phyloP scores from a whole-genome alignment of 2,329 filamentous ascomycete genomes.

The Colletotrichum falcatum region DNA sequence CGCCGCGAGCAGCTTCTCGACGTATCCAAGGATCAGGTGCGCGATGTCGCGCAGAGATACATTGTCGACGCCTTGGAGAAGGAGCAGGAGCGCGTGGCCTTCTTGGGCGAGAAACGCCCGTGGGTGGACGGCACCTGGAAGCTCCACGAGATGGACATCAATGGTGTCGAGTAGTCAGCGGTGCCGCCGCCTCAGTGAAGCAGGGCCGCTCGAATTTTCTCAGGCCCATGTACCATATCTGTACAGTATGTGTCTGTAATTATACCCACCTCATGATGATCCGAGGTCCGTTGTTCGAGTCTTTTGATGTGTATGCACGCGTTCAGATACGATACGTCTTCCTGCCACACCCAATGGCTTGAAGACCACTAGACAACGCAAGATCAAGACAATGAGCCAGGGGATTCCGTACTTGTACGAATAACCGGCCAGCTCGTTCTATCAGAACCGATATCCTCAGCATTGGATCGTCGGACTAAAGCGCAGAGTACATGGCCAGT shows the following conservation, averaged over 20 bases:
- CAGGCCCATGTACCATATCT: constrained; percentile 25
- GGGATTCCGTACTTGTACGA: constrained; percentile 18
- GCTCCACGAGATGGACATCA: constrained; percentile 79
- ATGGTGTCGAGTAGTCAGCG: constrained; percentile 52
- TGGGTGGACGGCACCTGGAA: constrained; percentile 83
- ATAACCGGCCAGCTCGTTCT: constrained; percentile 62
- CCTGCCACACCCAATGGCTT: constrained; percentile 64
- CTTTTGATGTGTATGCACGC: constrained; percentile 50
- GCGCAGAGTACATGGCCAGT: constrained; percentile 67
- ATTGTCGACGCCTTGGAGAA: constrained; percentile 75
- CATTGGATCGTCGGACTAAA: constrained; percentile 73
- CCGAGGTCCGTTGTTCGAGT: neutral
- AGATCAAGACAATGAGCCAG: constrained; percentile 58
- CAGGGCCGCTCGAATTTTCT: neutral
- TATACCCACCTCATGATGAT: constrained; percentile 41
- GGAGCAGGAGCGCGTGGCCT: constrained; percentile 72
- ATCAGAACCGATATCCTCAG: constrained; percentile 72
- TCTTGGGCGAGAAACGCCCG: constrained; percentile 85
- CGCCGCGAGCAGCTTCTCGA: constrained; percentile 88
- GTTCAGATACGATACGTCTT: constrained; percentile 76
- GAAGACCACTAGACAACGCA: constrained; percentile 71
- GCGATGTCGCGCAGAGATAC: constrained; percentile 83
- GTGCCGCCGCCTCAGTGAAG: neutral
- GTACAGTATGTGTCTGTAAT: constrained; percentile 34
- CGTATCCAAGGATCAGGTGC: constrained; percentile 84